A percentile compares a stretch with the other conserved stretches of the same genome.
These are phyloP conservation scores for Euphrasia confusa DNA, from an alignment of 257 asterid species.

Conservation along the genomic window DNA sequence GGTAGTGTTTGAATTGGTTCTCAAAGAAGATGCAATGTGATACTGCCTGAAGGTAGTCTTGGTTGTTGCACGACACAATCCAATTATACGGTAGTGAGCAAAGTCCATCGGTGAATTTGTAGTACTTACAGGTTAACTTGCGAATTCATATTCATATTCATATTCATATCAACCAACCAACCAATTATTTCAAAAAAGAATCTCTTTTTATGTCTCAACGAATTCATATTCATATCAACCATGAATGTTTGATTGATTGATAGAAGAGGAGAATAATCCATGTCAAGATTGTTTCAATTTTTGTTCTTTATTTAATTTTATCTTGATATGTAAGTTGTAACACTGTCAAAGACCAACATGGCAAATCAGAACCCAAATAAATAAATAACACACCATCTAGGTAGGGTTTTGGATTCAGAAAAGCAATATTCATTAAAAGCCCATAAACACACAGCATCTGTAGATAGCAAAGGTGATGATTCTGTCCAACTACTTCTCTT, in stretches of 20 bases:
- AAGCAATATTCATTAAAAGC: conserved; percentile 7
- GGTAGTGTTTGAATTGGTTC: conserved; percentile 28
- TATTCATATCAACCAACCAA: background rate
- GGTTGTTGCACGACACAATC: background rate
- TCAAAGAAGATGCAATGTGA: conserved; percentile 26
- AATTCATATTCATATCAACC: no score
- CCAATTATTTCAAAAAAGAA: no score
- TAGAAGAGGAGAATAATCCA: no score
- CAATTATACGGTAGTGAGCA: background rate
- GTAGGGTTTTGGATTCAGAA: background rate
- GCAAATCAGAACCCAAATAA: no score
- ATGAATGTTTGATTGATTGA: no score
- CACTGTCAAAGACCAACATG: background rate
- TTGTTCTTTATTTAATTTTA: background rate
- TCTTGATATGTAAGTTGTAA: background rate
- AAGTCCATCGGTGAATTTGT: background rate
- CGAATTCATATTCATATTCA: background rate
- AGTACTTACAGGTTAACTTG: background rate
- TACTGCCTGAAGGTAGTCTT: conserved; percentile 17
- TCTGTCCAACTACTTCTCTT: conserved; percentile 5
- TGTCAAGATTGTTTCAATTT: background rate
- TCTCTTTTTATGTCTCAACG: no score
- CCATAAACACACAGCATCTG: no score
- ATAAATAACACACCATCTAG: no score
- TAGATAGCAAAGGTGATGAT: conserved; percentile 15